Percentiles rank a stretch among this genome's conserved stretches.
phyloP scores from a whole-genome alignment of 78 protist genomes.

The Reticulomyxa filosa region DNA sequence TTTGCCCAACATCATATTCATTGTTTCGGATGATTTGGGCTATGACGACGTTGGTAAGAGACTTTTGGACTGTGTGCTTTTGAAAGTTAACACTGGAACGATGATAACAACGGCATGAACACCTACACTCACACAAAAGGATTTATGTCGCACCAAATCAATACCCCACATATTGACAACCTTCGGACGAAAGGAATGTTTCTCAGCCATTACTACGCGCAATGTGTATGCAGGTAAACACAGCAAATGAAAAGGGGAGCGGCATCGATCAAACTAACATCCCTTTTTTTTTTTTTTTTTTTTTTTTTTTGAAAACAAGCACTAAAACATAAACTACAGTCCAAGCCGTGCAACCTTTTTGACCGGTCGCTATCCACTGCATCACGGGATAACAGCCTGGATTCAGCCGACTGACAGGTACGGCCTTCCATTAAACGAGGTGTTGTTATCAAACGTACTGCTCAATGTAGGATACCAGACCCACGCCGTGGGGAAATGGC shows the following conservation, averaged over 20 bases:
- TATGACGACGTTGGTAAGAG: background rate
- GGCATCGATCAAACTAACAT: too few relatives aligned
- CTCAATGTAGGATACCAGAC: background rate
- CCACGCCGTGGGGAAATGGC: slow-evolving; percentile 12
- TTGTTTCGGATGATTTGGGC: background rate
- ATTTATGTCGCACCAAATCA: background rate
- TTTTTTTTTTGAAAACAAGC: too few relatives aligned
- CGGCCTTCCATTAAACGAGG: background rate
- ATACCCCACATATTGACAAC: background rate
- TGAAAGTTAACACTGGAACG: background rate
- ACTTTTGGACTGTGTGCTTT: background rate
- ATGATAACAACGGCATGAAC: too few relatives aligned
- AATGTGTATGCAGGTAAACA: background rate
- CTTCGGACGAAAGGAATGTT: background rate
- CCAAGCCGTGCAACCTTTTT: background rate
- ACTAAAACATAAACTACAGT: too few relatives aligned
- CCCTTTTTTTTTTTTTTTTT: too few relatives aligned
- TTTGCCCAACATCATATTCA: background rate
- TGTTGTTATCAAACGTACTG: background rate
- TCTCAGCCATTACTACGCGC: background rate
- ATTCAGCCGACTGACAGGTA: background rate
- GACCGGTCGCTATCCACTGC: slow-evolving; percentile 2
- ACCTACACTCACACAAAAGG: too few relatives aligned
- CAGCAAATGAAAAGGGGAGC: too few relatives aligned
- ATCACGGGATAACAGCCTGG: background rate